Evolutionary conservation across 805 yeast species (phyloP), one percentile per base, ranked within the genome.

Genomic region (Metschnikowia continentalis): DNA sequence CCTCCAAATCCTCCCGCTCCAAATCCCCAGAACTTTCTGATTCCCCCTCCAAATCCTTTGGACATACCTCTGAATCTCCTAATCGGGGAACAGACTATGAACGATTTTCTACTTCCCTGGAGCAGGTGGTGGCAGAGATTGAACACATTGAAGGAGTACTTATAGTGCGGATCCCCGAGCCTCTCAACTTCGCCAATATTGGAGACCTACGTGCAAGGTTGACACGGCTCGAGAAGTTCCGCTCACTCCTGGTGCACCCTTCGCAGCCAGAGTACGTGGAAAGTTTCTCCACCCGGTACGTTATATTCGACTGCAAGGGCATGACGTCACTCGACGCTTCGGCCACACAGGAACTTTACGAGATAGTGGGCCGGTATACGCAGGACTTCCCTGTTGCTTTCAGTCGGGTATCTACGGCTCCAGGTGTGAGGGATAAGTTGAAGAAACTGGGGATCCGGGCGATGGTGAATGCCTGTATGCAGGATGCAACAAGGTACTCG

Each of bases 171-270:
- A 80, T 90, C 40, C 90, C 96, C 0, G 97, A 90, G 62, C 96
- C 97, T 1, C 72, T 90, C 53, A 88, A 91, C 5, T 90, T 90
- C 67, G 89, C 96, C 37, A 90, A 91, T 65, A 78, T 91, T 6
- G 86, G 86, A 26, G 95, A 88, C 58, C 71, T 90, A 54, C 82
- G 85, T 54, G 74, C 79, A 50, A 73, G 92, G 35, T 70, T 90
- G 51, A 71, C 76, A 40, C 72, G 96, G 41, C 70, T 90, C 30
- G 96, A 90, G 62, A 69, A 79, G 48, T 88, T 87, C 60, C 95
- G 96, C 0, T 82, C 95, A 0, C 75, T 83, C 22, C 77, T 75
- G 45, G 79, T 79, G 14, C 96, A 90, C 61, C 96, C 96, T 0
- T 88, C 90, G 1, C 79, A 79, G 22, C 87, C 86, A 36, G 64